These are phyloP conservation scores for Pelargonium cotyledonis DNA, from an alignment of 441 rosid genomes.

Conservation along the genomic window DNA sequence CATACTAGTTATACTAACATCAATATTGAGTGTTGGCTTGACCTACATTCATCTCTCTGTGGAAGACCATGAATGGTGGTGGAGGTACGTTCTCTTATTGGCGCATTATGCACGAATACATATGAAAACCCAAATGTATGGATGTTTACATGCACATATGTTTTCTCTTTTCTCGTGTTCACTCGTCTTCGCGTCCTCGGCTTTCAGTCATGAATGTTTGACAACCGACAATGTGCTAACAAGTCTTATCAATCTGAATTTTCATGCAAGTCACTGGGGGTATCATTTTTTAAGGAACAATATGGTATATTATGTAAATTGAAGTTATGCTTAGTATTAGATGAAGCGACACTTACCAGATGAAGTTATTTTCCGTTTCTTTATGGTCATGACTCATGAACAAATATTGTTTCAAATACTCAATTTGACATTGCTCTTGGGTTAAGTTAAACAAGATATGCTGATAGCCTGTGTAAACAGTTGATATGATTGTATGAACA, in stretches of 20 bases:
- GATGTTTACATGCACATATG: background rate
- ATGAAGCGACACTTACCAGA: background rate
- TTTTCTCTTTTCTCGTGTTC: constrained; percentile 3
- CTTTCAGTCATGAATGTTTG: background rate
- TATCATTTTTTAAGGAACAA: background rate
- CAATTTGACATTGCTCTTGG: no score
- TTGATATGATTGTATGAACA: no score
- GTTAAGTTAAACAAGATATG: no score
- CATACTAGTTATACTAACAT: constrained; percentile 51
- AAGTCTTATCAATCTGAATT: background rate
- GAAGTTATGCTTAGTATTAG: background rate
- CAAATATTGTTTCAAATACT: no score
- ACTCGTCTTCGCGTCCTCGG: background rate
- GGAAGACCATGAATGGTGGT: constrained; percentile 93
- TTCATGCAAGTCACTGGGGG: background rate
- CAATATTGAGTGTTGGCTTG: constrained; percentile 55
- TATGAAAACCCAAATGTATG: background rate
- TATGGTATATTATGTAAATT: background rate
- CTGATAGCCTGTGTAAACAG: no score
- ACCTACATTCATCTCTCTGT: constrained; percentile 68
- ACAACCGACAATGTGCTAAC: background rate
- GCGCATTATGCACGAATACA: background rate
- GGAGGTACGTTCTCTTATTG: constrained; percentile 48
- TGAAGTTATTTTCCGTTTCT: background rate
- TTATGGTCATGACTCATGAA: background rate